Evolutionary conservation across 2,329 filamentous ascomycete genomes (phyloP), one percentile per base, ranked within the genome.

Genomic region (Phymatotrichopsis omnivora): DNA sequence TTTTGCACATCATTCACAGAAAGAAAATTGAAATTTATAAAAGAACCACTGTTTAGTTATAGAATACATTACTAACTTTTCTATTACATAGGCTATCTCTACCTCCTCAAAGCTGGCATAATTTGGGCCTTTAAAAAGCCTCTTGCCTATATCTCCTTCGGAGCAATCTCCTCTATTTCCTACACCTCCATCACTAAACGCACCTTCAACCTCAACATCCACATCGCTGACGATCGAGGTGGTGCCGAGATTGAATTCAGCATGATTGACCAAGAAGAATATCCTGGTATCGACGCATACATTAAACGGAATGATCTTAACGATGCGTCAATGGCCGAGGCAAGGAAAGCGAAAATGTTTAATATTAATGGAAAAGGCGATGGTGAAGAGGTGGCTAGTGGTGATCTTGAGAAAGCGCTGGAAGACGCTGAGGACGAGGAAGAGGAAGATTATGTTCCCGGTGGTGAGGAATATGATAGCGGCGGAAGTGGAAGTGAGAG

Each of bases 111-210:
- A 24, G 76, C 68, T 20, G 78, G 78, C 11, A 80, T 82, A 42
- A 60, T 82, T 6, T 82, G 77, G 76, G 77, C 70, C 0, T 82
- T 78, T 66, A 81, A 80, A 63, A 82, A 82, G 61, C 78, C 78
- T 0, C 60, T 82, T 2, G 63, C 79, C 17, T 81, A 80, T 55
- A 66, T 82, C 4, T 75, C 76, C 4, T 68, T 80, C 14, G 70
- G 73, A 41, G 68, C 71, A 10, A 75, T 82, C 39, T 67, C 68
- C 0, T 75, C 76, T 2, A 67, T 80, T n/a, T 79, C 75, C 57
- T 82, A 80, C 60, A 80, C 76, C 4, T 80, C 67, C 47, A 75
- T 82, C 20, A 64, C 82, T 34, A 77, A 80, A 58, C 69, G 78
- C 17, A 82, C 78, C 0, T 82, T 82, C 56, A 82, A 81, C 56